Evolutionary conservation across 164 flowering plant species (phyloP).

Genomic region (Berberis thunbergii): DNA sequence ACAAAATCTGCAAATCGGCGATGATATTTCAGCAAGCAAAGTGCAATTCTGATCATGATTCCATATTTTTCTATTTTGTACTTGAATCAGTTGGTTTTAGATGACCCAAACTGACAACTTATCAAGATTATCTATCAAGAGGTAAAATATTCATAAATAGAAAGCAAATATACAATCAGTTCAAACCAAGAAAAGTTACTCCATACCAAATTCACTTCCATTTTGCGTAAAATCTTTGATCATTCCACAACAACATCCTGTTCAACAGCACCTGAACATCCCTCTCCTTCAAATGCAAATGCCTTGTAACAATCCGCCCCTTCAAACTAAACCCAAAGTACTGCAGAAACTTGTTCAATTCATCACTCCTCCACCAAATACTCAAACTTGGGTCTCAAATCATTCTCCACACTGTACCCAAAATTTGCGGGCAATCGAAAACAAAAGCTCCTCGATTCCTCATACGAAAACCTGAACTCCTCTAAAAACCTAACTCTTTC

Average conservation of each 20-base stretch:
- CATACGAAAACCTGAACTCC: slow-evolving; percentile 34
- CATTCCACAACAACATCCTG: slow-evolving; percentile 62
- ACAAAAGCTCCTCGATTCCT: slow-evolving; percentile 41
- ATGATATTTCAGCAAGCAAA: too few species aligned
- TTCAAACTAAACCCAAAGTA: slow-evolving; percentile 54
- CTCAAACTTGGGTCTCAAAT: slow-evolving; percentile 51
- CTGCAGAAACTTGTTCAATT: slow-evolving; percentile 60
- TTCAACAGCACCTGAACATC: slow-evolving; percentile 34
- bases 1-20: too few species aligned
- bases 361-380: slow-evolving; percentile 45
- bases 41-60: too few species aligned
- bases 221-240: slow-evolving; percentile 41
- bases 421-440: slow-evolving; percentile 56
- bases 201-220: slow-evolving; percentile 36
- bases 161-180: neutral
- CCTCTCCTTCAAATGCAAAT: slow-evolving; percentile 60
- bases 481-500: slow-evolving; percentile 34
- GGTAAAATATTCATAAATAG: neutral
- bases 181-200: neutral
- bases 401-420: slow-evolving; percentile 51
- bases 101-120: too few species aligned
- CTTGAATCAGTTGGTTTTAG: too few species aligned
- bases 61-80: too few species aligned
- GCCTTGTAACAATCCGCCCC: slow-evolving; percentile 51
- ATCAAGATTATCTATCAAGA: too few species aligned